Conservation (phyloP, 768 basidiomycete genomes). For the Lactarius tabidus region DNA sequence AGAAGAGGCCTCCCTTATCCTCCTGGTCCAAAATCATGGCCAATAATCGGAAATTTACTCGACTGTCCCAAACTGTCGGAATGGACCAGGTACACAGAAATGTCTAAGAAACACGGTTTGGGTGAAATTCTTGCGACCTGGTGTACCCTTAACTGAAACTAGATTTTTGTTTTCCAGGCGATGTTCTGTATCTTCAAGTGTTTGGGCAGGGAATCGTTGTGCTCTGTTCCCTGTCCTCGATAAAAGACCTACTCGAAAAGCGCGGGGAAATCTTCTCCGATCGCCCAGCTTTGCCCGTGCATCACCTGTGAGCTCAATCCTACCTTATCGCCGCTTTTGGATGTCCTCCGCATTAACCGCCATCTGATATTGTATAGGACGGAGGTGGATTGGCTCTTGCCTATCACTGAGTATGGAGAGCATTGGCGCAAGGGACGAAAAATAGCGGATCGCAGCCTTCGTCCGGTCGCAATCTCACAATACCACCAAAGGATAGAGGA, state of each 20-base stretch:
- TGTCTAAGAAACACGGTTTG: neutral
- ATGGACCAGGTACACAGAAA: neutral
- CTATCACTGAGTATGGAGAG: neutral
- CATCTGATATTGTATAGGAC: neutral
- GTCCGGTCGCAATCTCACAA: neutral
- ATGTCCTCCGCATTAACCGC: neutral
- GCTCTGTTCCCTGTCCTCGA: neutral
- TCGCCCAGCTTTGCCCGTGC: conserved; percentile 4
- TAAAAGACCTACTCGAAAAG: conserved; percentile 15
- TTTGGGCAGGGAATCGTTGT: conserved; percentile 8
- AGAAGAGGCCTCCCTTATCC: neutral
- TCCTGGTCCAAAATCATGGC: neutral
- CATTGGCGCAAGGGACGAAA: conserved; percentile 1
- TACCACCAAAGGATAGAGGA: conserved; percentile 9
- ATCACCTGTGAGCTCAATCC: neutral
- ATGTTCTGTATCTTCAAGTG: conserved; percentile 6
- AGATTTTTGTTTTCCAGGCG: neutral
- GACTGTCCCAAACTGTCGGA: neutral
- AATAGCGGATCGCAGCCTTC: conserved; percentile 6
- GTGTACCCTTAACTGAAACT: neutral
- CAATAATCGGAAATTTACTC: conserved; percentile 1
- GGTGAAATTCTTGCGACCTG: neutral
- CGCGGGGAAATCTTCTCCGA: conserved; percentile 8
- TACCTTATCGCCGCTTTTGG: neutral
- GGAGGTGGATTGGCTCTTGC: no score